Evolutionary conservation across 768 basidiomycete genomes (phyloP).

Genomic region (Tylopilus sp.): DNA sequence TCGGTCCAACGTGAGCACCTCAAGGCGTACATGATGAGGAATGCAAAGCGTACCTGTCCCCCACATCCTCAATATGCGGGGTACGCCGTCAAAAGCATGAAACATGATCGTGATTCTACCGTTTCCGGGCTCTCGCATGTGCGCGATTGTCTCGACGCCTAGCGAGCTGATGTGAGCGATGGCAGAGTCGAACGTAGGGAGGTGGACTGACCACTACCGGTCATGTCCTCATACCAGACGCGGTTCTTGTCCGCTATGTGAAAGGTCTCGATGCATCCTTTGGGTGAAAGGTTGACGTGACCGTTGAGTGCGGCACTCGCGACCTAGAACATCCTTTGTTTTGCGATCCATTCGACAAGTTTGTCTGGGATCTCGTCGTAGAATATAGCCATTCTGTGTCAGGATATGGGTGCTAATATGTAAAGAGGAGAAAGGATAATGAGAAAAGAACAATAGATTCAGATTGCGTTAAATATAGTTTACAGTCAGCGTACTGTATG

Average conservation of each 20-base stretch:
- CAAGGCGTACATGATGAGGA: background rate
- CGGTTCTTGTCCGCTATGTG: slow-evolving; percentile 37
- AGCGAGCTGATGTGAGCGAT: background rate
- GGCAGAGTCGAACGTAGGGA: background rate
- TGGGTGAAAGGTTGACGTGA: slow-evolving; percentile 67
- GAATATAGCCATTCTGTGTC: slow-evolving; percentile 49
- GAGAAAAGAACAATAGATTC: background rate
- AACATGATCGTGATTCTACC: slow-evolving; percentile 61
- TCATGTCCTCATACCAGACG: slow-evolving; percentile 75
- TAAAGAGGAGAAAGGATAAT: background rate
- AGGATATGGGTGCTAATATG: background rate
- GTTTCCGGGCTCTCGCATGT: slow-evolving; percentile 54
- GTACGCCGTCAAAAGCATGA: slow-evolving; percentile 56
- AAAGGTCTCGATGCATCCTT: slow-evolving; percentile 58
- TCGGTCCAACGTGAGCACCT: background rate
- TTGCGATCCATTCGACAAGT: slow-evolving; percentile 52
- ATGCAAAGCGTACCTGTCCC: slow-evolving; percentile 44
- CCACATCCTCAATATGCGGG: slow-evolving; percentile 56
- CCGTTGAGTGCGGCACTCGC: slow-evolving; percentile 64
- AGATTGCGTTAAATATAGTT: too few species aligned
- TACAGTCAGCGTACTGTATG: too few species aligned
- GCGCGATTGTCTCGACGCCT: slow-evolving; percentile 59
- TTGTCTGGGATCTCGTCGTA: slow-evolving; percentile 54
- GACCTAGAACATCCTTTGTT: slow-evolving; percentile 72
- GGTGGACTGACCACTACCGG: slow-evolving; percentile 54